Percentiles rank a stretch among this genome's conserved stretches.
Evolutionary conservation across 2,329 filamentous ascomycete species (phyloP).

Genomic region (Beauveria bassiana): DNA sequence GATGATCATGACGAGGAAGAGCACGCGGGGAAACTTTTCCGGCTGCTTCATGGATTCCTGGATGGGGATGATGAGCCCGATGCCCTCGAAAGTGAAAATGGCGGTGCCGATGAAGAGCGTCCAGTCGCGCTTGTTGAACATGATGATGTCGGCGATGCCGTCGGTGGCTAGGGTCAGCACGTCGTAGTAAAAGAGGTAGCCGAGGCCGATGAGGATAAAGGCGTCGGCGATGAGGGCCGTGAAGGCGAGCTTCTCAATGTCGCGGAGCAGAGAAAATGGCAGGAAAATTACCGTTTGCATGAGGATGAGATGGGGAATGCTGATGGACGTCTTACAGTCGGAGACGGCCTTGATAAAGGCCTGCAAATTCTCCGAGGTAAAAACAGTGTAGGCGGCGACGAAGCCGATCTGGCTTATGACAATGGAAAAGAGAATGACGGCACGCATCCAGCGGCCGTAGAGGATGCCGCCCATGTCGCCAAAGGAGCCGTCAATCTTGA

Average conservation of each 20-base stretch:
- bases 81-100: conserved; percentile 97
- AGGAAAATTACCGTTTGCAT: conserved; percentile 95
- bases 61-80: conserved; percentile 95
- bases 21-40: conserved; percentile 79
- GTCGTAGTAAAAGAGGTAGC: conserved; percentile 95
- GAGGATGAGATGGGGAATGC: conserved; percentile 83
- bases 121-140: conserved; percentile 90
- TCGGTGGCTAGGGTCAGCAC: conserved; percentile 70
- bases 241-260: conserved; percentile 95
- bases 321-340: conserved; percentile 75
- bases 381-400: conserved; percentile 91
- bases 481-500: conserved; percentile 87
- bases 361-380: conserved; percentile 90
- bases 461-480: conserved; percentile 91
- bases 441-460: conserved; percentile 85
- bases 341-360: conserved; percentile 90
- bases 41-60: conserved; percentile 95
- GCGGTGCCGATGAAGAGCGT: conserved; percentile 97
- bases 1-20: conserved; percentile 87
- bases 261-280: conserved; percentile 84
- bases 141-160: conserved; percentile 75
- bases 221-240: conserved; percentile 88
- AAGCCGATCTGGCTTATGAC: conserved; percentile 95
- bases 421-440: conserved; percentile 80
- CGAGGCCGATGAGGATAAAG: conserved; percentile 86